Base-by-base conservation (phyloP, 2,329 filamentous ascomycete species). In the Hypoxylon rubiginosum region DNA sequence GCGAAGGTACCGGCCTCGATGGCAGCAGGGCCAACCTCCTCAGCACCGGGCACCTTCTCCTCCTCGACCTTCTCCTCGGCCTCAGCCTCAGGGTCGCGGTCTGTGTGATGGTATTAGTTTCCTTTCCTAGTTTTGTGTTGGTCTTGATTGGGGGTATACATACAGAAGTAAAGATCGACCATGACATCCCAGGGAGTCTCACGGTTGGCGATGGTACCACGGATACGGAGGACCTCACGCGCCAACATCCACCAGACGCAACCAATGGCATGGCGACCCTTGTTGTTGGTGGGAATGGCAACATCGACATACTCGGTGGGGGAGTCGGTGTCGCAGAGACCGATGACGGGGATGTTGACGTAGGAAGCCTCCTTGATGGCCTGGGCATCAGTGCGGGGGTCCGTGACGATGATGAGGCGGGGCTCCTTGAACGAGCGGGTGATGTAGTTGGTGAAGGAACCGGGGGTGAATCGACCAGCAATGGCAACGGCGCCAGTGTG, bases 401-500 rank as follows among this genome's bases (percentile, higher is more conserved):
- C 96, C 86, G 96, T 99, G 80, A 99, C 96, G 83, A 99, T 91
- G 85, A 99, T 98, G 81, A 99, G 90, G 84, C 97, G 97, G 82
- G 96, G 96, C 89, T 99, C 96, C 91, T 97, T 97, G 94, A 99
- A 99, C 74, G 96, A 98, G 81, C 96, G 95, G 85, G 97, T 99
- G 92, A 99, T 99, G 92, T 99, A 99, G 91, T 99, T 99, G 90
- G 96, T 99, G 92, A 99, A 99, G 85, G 95, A 97, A 92, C 96
- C 96, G 83, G 96, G 96, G 82, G 96, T 99, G 92, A 99, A 99
- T 83, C 96, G 96, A 87, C 96, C 96, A 80, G 96, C 97, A 81
- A 99, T 99, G 84, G 96, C 92, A 80, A 94, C 92, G 80, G 97
- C 94, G 82, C 96, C 96, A 75, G 96, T 99, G 92, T 99, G 96